phyloP scores from a whole-genome alignment of 1,139 yeast genomes.

The Pneumocystis carinii region DNA sequence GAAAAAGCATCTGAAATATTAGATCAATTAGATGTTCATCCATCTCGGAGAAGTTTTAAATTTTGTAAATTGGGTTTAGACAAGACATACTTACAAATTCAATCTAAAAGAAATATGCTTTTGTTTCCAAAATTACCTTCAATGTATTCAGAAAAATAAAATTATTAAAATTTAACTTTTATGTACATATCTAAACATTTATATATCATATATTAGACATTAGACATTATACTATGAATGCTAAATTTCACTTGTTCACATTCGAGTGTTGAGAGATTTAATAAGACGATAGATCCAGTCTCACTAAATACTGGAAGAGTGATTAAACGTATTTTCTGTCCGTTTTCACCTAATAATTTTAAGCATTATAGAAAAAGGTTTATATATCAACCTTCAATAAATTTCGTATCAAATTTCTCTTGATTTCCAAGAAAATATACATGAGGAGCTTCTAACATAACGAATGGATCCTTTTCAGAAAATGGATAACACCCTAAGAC shows the following conservation, averaged over 20 bases:
- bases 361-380: too few relatives aligned
- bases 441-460: conserved; percentile 64
- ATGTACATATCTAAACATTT: neutral
- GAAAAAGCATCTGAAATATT: neutral
- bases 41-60: neutral
- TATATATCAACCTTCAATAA: conserved; percentile 17
- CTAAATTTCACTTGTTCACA: conserved; percentile 30
- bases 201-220: neutral
- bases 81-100: neutral
- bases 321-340: conserved; percentile 37
- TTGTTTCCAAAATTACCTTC: neutral
- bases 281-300: conserved; percentile 52
- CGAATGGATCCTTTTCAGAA: conserved; percentile 66
- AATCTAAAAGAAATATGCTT: neutral
- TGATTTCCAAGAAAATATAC: conserved; percentile 82
- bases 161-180: neutral
- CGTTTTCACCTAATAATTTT: conserved; percentile 21
- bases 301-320: conserved; percentile 54
- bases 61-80: neutral
- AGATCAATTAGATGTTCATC: neutral
- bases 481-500: conserved; percentile 58
- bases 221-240: neutral
- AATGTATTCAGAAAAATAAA: neutral
- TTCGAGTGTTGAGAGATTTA: conserved; percentile 46
- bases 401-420: conserved; percentile 35